Percentiles rank a stretch among this genome's conserved stretches.
Conservation (phyloP, 768 basidiomycete genomes). For the Suillus subaureus region DNA sequence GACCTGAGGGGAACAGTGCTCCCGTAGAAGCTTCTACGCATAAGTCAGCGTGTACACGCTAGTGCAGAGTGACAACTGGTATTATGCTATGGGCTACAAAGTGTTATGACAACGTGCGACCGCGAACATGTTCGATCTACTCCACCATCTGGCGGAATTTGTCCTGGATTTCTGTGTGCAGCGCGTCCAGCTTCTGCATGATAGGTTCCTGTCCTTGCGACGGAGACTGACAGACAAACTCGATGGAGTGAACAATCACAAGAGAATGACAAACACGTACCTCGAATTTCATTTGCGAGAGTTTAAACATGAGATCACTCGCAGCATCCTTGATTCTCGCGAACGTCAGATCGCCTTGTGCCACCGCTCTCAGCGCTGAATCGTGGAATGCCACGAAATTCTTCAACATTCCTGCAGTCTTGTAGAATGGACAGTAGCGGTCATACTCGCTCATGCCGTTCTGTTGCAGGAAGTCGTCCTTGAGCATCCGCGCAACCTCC, state of each 20-base stretch:
- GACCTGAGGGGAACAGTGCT: background rate
- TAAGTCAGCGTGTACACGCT: background rate
- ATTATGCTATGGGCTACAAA: slow-evolving; percentile 29
- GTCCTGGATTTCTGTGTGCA: slow-evolving; percentile 87
- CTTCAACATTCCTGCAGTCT: slow-evolving; percentile 93
- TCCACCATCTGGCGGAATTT: slow-evolving; percentile 88
- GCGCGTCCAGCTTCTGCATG: slow-evolving; percentile 76
- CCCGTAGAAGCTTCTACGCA: slow-evolving; percentile 1
- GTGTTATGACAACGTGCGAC: background rate
- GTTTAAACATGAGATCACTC: slow-evolving; percentile 89
- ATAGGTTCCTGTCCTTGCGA: slow-evolving; percentile 87
- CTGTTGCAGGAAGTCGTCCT: slow-evolving; percentile 97
- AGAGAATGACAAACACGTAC: slow-evolving; percentile 42
- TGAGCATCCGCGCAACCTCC: slow-evolving; percentile 95
- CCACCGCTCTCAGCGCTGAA: slow-evolving; percentile 82
- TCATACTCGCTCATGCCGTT: slow-evolving; percentile 99
- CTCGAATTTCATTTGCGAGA: slow-evolving; percentile 99
- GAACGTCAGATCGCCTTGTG: slow-evolving; percentile 82
- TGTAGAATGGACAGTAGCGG: slow-evolving; percentile 98
- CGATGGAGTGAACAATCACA: background rate
- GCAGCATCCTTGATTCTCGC: slow-evolving; percentile 85
- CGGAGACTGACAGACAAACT: slow-evolving; percentile 61
- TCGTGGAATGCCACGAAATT: slow-evolving; percentile 96
- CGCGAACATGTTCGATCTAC: slow-evolving; percentile 38
- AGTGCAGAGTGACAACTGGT: slow-evolving; percentile 7